Base-by-base conservation (phyloP, 306 rosid genomes). In the Ochetophila trinervis region DNA sequence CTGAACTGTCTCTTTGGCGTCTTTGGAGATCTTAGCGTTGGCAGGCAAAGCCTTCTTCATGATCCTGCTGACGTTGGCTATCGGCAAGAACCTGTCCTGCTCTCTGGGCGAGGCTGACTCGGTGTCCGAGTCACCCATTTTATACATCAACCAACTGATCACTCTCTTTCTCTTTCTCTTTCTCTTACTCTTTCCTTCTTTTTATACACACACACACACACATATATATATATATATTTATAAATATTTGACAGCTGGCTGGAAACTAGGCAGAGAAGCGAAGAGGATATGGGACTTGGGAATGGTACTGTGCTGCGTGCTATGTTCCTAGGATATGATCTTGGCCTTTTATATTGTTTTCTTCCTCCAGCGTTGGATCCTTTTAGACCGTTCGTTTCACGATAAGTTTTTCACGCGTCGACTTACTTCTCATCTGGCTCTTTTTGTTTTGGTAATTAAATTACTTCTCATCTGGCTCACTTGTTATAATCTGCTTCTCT, bases 41-140 rank as follows among this genome's bases (percentile, higher is more conserved):
- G 78, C 78, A 22, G 91, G 91, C 6, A 85, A 65, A 2, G 78
- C 83, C 44, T 80, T 85, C 79, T 80, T 82, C 91, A 85, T 85
- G 68, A 82, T 85, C 65, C 87, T 75, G 55, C 87, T 80, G 62
- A 85, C 87, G 84, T 80, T 82, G 9, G 89, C 89, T 63, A 85
- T 81, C 3, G 85, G 85, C 5, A 85, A 77, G 47, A 77, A 76
- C 78, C 85, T 62, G 70, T 77, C 87, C 60, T 82, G 91, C 82
- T 85, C 85, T 37, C 84, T 73, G 3, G 68, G 79, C 8, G 65
- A 48, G 0, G 73, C 32, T n/a, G 87, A 85, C 20, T 82, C 90
- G 73, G 82, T 77, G 75, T 82, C 84, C 0, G 86, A 85, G 50
- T 80, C 84, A 6, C 73, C 91, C 91, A 85, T n/a, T n/a, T n/a